These are phyloP conservation scores for Fusarium sp. DNA, from an alignment of 2,329 filamentous ascomycete genomes.

Conservation along the genomic window DNA sequence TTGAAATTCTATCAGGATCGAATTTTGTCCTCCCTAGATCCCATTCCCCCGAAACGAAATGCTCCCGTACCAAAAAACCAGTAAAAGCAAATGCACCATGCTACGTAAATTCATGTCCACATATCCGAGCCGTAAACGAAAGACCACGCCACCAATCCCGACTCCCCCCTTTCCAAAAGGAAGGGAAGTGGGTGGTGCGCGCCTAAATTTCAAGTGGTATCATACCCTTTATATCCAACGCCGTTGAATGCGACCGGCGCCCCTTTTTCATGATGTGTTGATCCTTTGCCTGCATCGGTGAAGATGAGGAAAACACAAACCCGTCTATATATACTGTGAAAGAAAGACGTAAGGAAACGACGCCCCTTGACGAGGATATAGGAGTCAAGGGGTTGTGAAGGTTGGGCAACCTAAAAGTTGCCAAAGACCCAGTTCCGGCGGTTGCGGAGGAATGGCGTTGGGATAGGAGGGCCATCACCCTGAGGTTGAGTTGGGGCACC, in stretches of 20 bases:
- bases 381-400: conserved; percentile 2
- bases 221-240: conserved; percentile 42
- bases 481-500: conserved; percentile 11
- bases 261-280: conserved; percentile 25
- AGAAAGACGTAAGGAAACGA: conserved; percentile 30
- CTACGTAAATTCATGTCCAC: conserved; percentile 28
- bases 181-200: background rate
- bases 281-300: conserved; percentile 13
- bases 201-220: conserved; percentile 42
- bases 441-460: conserved; percentile 39
- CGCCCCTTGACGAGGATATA: conserved; percentile 3
- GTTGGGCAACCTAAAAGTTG: conserved; percentile 24
- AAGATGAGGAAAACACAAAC: conserved; percentile 13
- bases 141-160: conserved; percentile 1
- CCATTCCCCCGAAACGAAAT: conserved; percentile 23
- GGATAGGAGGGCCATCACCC: conserved; percentile 25
- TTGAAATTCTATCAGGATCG: conserved; percentile 6
- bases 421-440: conserved; percentile 44
- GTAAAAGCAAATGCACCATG: conserved; percentile 24
- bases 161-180: background rate
- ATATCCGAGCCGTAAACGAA: conserved; percentile 17
- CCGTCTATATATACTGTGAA: conserved; percentile 31
- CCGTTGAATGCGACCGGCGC: conserved; percentile 44
- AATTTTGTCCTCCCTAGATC: conserved; percentile 25
- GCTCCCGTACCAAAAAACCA: conserved; percentile 26